Conservation (phyloP, 495 filamentous ascomycete species). For the Tetracladium setigerum region DNA sequence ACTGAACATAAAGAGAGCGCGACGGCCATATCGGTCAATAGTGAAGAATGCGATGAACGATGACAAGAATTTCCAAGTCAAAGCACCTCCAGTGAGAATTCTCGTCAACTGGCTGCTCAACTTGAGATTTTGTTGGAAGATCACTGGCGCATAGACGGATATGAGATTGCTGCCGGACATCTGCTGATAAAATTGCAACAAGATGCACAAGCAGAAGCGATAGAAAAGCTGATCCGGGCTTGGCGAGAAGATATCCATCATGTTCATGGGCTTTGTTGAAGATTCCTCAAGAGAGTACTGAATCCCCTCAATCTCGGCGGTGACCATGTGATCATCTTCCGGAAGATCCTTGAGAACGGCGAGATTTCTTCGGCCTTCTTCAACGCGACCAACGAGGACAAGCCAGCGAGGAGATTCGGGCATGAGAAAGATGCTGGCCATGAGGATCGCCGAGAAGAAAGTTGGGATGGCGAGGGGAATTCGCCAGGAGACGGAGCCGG, state of each 20-base stretch:
- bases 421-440: conserved; percentile 50
- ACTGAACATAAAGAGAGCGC: conserved; percentile 47
- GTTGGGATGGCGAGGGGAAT: conserved; percentile 71
- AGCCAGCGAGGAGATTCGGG: conserved; percentile 62
- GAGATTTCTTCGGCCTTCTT: conserved; percentile 39
- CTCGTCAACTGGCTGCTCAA: conserved; percentile 31
- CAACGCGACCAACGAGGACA: conserved; percentile 51
- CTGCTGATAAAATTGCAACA: conserved; percentile 39
- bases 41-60: conserved; percentile 63
- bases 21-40: conserved; percentile 63
- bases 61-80: conserved; percentile 46
- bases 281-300: not conserved
- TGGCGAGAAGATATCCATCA: conserved; percentile 17
- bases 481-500: conserved; percentile 39
- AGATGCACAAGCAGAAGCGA: conserved; percentile 23
- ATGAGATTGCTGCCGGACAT: conserved; percentile 54
- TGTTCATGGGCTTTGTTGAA: conserved; percentile 12
- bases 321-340: not conserved
- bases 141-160: conserved; percentile 51
- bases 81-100: conserved; percentile 31
- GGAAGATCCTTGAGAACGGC: not conserved
- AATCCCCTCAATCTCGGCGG: conserved; percentile 1
- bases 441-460: conserved; percentile 48
- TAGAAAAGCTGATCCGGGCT: not conserved
- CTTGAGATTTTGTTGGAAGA: conserved; percentile 51